Percentiles rank a stretch among this genome's conserved stretches.
Conservation (phyloP, 1,284 basidiomycete genomes). For the Pisolithus thermaeus region DNA sequence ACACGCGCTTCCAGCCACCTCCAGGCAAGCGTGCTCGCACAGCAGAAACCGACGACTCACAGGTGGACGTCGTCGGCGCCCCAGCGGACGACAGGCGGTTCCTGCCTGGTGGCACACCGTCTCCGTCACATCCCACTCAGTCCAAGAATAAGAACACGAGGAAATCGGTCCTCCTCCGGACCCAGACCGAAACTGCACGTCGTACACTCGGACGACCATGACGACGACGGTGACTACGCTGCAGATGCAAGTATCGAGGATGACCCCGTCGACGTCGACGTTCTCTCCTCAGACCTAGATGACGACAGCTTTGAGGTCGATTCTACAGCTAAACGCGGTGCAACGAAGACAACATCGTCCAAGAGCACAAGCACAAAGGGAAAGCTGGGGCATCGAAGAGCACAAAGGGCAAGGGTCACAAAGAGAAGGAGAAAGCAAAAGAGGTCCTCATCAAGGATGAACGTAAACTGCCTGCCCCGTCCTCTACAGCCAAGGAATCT, state of each 20-base stretch:
- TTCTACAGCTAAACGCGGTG: constrained; percentile 23
- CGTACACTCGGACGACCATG: constrained; percentile 25
- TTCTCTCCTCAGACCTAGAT: constrained; percentile 13
- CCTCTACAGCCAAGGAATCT: constrained; percentile 19
- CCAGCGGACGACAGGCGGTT: constrained; percentile 18
- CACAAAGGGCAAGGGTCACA: constrained; percentile 18
- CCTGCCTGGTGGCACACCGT: constrained; percentile 9
- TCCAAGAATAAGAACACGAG: constrained; percentile 2
- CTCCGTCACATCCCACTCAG: neutral
- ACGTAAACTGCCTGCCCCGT: constrained; percentile 23
- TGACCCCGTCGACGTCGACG: constrained; percentile 16
- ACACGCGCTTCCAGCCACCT: constrained; percentile 2
- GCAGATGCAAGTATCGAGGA: constrained; percentile 20
- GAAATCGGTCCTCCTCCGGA: constrained; percentile 6
- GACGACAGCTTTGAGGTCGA: constrained; percentile 35
- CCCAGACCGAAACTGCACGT: constrained; percentile 15
- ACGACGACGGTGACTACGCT: constrained; percentile 14
- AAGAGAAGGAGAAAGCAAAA: constrained; percentile 29
- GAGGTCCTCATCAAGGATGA: constrained; percentile 37
- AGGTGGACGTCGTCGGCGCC: constrained; percentile 19
- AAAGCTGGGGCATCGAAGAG: constrained; percentile 13
- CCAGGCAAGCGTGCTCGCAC: constrained; percentile 27
- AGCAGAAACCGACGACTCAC: constrained; percentile 18
- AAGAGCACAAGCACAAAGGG: constrained; percentile 19
- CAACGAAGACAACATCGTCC: constrained; percentile 16